Conservation (phyloP, 2,329 filamentous ascomycete genomes). For the Paracoccidioides lutzii region DNA sequence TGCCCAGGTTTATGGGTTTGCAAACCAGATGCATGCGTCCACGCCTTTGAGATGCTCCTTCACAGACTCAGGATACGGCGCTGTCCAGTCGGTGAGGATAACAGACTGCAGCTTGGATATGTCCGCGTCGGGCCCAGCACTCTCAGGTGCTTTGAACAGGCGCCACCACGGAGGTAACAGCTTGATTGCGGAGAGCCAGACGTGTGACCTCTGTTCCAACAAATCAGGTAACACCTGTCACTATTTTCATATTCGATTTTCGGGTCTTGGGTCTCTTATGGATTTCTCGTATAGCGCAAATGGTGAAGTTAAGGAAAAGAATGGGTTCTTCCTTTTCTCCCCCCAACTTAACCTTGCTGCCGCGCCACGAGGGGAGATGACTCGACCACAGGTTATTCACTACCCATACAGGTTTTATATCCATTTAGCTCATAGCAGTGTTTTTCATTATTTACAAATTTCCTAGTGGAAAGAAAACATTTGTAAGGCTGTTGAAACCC, state of each 20-base stretch:
- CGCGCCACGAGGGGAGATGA: no score
- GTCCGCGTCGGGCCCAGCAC: constrained; percentile 31
- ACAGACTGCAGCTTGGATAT: constrained; percentile 40
- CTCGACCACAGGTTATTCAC: no score
- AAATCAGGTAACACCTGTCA: constrained; percentile 47
- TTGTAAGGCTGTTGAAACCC: no score
- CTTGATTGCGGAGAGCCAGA: constrained; percentile 37
- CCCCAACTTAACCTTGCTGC: constrained; percentile 29
- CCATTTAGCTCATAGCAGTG: no score
- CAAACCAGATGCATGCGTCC: constrained; percentile 36
- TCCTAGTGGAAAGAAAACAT: no score
- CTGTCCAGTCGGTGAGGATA: constrained; percentile 41
- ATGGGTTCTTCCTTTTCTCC: constrained; percentile 1
- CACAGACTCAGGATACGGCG: constrained; percentile 35
- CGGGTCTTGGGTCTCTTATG: background rate
- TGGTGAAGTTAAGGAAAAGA: background rate
- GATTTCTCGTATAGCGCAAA: background rate
- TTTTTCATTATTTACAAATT: no score
- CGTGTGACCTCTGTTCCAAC: constrained; percentile 43
- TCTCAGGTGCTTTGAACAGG: constrained; percentile 13
- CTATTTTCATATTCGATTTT: constrained; percentile 40
- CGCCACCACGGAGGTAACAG: constrained; percentile 41
- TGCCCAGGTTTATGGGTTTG: background rate
- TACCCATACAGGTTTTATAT: no score
- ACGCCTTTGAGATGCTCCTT: constrained; percentile 30